Evolutionary conservation across 1,284 basidiomycete genomes (phyloP).

Genomic region (Gomphus bonarii): DNA sequence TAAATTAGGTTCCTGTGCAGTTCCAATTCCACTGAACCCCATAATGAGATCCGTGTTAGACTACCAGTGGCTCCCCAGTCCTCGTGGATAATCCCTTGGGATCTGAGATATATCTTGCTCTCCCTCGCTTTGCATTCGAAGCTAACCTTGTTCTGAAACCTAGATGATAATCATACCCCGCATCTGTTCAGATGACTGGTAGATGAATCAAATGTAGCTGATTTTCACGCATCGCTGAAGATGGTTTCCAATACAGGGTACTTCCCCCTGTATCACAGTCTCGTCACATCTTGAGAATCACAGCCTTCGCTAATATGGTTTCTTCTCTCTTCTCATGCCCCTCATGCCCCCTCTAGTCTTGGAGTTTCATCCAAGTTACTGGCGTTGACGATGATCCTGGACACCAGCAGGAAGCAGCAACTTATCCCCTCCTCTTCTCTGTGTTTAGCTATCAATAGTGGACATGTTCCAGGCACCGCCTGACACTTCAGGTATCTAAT

Average conservation of each 20-base stretch:
- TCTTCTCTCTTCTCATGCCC: background rate
- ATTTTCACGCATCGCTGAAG: background rate
- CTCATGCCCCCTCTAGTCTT: background rate
- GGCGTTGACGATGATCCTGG: background rate
- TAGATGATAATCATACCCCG: background rate
- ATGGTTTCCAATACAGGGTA: background rate
- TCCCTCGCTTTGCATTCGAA: background rate
- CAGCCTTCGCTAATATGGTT: background rate
- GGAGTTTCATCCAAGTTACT: background rate
- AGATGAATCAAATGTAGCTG: background rate
- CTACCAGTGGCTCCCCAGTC: background rate
- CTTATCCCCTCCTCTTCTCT: background rate
- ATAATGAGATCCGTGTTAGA: constrained; percentile 8
- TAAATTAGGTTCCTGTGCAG: too few relatives aligned
- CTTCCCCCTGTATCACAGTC: background rate
- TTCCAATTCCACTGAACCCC: too few relatives aligned
- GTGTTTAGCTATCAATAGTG: background rate
- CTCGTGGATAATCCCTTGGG: constrained; percentile 6
- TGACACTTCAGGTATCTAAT: background rate
- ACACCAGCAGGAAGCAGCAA: background rate
- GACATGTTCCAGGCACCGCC: background rate
- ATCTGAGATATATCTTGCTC: background rate
- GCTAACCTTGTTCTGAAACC: background rate
- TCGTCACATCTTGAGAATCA: background rate
- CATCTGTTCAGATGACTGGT: background rate